phyloP scores from a whole-genome alignment of 208 protist species.

The Naegleria lovaniensis region DNA sequence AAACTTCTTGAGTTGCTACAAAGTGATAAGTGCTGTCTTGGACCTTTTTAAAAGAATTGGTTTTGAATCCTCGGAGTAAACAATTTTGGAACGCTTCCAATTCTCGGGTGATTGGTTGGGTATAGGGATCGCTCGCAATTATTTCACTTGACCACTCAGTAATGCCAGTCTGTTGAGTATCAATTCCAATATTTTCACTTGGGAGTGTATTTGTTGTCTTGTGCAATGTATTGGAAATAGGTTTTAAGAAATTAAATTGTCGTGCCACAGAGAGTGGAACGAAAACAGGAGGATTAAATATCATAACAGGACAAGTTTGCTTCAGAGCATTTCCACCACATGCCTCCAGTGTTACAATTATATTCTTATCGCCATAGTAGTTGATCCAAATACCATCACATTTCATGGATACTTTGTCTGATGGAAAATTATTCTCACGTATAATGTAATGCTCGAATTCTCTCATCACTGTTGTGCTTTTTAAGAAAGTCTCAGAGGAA shows the following conservation, averaged over 20 bases:
- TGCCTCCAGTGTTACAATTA: neutral
- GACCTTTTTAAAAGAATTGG: neutral
- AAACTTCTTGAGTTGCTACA: neutral
- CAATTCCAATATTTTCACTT: neutral
- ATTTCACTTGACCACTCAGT: neutral
- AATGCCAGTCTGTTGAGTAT: neutral
- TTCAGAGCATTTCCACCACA: neutral
- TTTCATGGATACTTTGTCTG: neutral
- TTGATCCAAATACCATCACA: neutral
- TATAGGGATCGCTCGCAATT: neutral
- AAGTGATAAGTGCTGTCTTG: neutral
- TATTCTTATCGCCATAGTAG: neutral
- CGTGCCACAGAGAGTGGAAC: neutral
- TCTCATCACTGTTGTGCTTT: neutral
- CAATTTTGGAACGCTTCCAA: neutral
- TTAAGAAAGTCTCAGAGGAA: neutral
- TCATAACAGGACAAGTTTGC: neutral
- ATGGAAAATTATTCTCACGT: neutral
- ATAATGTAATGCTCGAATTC: neutral
- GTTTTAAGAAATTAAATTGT: neutral
- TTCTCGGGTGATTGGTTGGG: neutral
- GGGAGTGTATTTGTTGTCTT: neutral
- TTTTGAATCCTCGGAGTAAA: neutral
- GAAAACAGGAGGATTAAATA: neutral
- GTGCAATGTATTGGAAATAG: neutral